A percentile compares a stretch with the other conserved stretches of the same genome.
Evolutionary conservation across 192 early-diverging fungal genomes (phyloP).

Genomic region (Powellomyces hirtus): DNA sequence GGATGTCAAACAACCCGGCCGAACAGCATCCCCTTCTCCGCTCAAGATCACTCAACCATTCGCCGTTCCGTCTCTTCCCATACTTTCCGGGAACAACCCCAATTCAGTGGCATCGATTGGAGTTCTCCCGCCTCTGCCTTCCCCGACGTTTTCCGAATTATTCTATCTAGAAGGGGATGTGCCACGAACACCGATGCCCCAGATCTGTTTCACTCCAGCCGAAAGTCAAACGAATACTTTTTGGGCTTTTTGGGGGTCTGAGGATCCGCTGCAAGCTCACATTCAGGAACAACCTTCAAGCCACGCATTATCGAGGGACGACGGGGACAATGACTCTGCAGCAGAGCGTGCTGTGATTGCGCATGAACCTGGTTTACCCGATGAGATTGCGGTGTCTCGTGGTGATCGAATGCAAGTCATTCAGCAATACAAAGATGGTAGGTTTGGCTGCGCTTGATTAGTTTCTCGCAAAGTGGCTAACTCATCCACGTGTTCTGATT

Average conservation of each 20-base stretch:
- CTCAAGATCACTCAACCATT: too few relatives aligned
- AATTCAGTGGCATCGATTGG: too few relatives aligned
- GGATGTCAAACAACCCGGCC: too few relatives aligned
- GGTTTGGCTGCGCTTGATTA: neutral
- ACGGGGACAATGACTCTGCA: too few relatives aligned
- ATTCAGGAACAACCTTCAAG: neutral
- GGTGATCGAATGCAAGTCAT: slow-evolving; percentile 2
- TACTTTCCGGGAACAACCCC: too few relatives aligned
- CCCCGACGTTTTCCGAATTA: slow-evolving; percentile 3
- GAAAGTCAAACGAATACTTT: neutral
- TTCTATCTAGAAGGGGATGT: slow-evolving; percentile 1
- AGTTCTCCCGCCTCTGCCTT: slow-evolving; percentile 10
- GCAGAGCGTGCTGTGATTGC: neutral
- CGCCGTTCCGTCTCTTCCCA: too few relatives aligned
- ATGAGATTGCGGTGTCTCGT: neutral
- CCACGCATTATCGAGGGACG: neutral
- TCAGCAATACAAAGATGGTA: slow-evolving; percentile 7
- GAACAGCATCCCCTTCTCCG: too few relatives aligned
- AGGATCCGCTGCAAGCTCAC: neutral
- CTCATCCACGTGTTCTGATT: neutral
- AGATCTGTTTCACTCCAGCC: neutral
- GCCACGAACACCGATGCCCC: slow-evolving; percentile 4
- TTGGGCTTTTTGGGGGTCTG: neutral
- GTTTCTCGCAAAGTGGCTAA: neutral
- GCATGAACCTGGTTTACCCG: neutral